These are phyloP conservation scores for Exophiala viscosa DNA, from an alignment of 2,329 filamentous ascomycete species.

Conservation along the genomic window DNA sequence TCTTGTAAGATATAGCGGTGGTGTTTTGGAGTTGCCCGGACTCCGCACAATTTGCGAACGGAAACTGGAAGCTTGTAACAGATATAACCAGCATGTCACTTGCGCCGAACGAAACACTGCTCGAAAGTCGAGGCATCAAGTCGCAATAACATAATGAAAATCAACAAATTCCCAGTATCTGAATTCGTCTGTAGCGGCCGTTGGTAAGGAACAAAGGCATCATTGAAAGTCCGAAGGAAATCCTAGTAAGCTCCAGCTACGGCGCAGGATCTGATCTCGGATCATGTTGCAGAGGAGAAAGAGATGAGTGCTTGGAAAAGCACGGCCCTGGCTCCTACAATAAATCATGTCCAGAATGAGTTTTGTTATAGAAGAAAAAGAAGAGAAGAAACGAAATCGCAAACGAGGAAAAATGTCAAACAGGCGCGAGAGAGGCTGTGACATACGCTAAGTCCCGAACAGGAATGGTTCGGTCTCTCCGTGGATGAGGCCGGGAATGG, in stretches of 20 bases:
- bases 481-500: slow-evolving; percentile 9
- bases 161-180: too few relatives aligned
- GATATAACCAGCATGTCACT: slow-evolving; percentile 2
- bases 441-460: slow-evolving; percentile 5
- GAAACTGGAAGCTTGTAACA: slow-evolving; percentile 2
- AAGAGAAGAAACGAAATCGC: slow-evolving; percentile 27
- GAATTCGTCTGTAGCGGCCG: slow-evolving; percentile 53
- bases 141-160: too few relatives aligned
- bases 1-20: slow-evolving; percentile 19
- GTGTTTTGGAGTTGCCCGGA: slow-evolving; percentile 15
- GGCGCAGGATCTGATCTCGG: slow-evolving; percentile 55
- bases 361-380: slow-evolving; percentile 41
- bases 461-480: slow-evolving; percentile 2
- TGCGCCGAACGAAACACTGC: too few relatives aligned
- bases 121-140: too few relatives aligned
- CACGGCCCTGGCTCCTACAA: slow-evolving; percentile 57
- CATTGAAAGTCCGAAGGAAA: slow-evolving; percentile 42
- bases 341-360: slow-evolving; percentile 63
- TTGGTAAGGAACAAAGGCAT: slow-evolving; percentile 64
- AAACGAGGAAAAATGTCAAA: slow-evolving; percentile 22
- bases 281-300: slow-evolving; percentile 60
- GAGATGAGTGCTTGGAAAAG: slow-evolving; percentile 38
- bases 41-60: background rate
- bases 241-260: slow-evolving; percentile 64
- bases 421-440: slow-evolving; percentile 23